Evolutionary conservation across 495 filamentous ascomycete genomes (phyloP), one percentile per base, ranked within the genome.

Genomic region (Parachaetomium inaequale): DNA sequence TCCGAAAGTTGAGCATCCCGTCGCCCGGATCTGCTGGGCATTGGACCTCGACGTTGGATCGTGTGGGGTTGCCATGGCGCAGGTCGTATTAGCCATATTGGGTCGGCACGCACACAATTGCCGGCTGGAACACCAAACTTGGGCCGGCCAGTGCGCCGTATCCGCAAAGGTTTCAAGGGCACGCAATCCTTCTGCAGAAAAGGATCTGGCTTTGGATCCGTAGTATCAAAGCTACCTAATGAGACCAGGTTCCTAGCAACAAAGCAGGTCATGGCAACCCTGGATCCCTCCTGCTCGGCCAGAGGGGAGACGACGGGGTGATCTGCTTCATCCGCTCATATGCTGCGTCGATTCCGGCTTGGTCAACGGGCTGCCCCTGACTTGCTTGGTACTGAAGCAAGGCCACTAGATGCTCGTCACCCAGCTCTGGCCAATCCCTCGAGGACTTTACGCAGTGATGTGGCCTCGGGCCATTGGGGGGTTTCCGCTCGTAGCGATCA

Each of bases 81-180:
- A 7, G 12, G 34, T 17, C 21, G 15, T 64, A 56, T 58, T 65
- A 65, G 12, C 58, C 63, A 61, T 57, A 53, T 32, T 66, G 59
- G 56, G 50, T 59, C 56, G 45, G 56, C 56, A 14, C 23, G 31
- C 26, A 15, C 10, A 26, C 25, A 51, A 49, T 49, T 26, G 45
- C 45, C 45, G 45, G 10, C 45, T 14, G 0, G 23, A 49, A 49
- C 45, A 26, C 45, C 10, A 49, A 46, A 46, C 19, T 46, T 23
- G 42, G 19, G 19, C 19, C 3, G 19, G 19, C 19, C 42, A 46
- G n/a, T 23, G 42, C 42, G 8, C 42, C n/a, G 8, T 19, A 4
- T 17, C 36, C 17, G 36, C 17, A 15, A 40, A 40, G 14, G 12
- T 40, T 17, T 40, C 36, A 40, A 40, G 36, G 42, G 19, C 19